These are phyloP conservation scores for Yamadazyma atmosphaerica DNA, from an alignment of 1,139 yeast species.

Conservation along the genomic window DNA sequence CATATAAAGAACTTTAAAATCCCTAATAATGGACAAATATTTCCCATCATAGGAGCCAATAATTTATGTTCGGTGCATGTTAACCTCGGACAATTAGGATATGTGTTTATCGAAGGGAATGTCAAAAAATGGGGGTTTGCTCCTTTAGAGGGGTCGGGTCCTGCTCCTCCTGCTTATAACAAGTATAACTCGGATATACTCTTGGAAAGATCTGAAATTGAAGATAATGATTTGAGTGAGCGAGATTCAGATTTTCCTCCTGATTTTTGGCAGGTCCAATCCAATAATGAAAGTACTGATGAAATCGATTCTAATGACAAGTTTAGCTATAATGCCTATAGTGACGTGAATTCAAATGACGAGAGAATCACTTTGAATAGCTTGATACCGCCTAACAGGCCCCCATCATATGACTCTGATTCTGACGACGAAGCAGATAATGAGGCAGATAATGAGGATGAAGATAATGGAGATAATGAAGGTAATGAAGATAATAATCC, in stretches of 20 bases:
- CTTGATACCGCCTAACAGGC: conserved; percentile 27
- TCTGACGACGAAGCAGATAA: conserved; percentile 14
- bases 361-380: conserved; percentile 46
- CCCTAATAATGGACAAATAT: conserved; percentile 42
- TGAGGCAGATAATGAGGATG: conserved; percentile 12
- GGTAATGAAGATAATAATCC: no score
- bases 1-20: conserved; percentile 52
- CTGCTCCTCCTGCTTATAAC: conserved; percentile 62
- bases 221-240: conserved; percentile 48
- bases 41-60: conserved; percentile 55
- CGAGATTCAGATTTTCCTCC: conserved; percentile 58
- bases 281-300: conserved; percentile 14
- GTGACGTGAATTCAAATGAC: conserved; percentile 32
- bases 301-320: conserved; percentile 27
- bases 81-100: conserved; percentile 58
- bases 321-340: conserved; percentile 43
- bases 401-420: conserved; percentile 34
- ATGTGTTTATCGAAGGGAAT: conserved; percentile 58
- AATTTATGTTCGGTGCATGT: conserved; percentile 54
- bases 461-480: conserved; percentile 9
- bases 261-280: conserved; percentile 47
- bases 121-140: conserved; percentile 69
- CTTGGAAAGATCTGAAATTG: conserved; percentile 55
- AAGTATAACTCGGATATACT: conserved; percentile 55
- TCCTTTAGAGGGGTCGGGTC: conserved; percentile 58